Base-by-base conservation (phyloP, 148 eudicot genomes). In the Arctostaphylos glauca region DNA sequence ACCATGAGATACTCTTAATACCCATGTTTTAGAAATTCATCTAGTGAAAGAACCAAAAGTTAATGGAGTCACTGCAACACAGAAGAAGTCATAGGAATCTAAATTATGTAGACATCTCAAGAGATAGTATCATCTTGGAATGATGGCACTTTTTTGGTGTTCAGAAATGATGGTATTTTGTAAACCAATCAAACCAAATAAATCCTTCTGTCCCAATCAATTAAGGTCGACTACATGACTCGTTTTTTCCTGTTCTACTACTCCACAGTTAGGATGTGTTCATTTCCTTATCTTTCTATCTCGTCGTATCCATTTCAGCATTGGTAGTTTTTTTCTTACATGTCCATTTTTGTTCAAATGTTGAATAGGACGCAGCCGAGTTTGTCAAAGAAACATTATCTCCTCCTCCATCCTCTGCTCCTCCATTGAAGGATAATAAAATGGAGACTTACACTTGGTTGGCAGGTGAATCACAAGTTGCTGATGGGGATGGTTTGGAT, bases 391-490 rank as follows among this genome's bases (percentile, higher is more conserved):
- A 76, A 38, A 80, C 58, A 79, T 31, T 31, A 31, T 56, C 46
- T 72, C 68, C 58, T 81, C 67, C 83, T 84, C 77, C 84, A 67
- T 25, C 90, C 62, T 72, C 86, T 70, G 58, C 78, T 58, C 76
- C 83, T 71, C 86, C 80, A 19, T 48, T 80, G 16, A 73, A 64
- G 84, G 38, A 31, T 31, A 87, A 83, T 41, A 66, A 79, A 38
- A 25, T 44, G 46, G 83, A 91, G 67, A 78, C 56, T 31, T 76
- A 75, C 47, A 74, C 67, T 56, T 79, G 74, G 82, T 84, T 87
- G 84, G 96, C 91, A 55, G 92, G 90, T 53, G 90, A 90, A 82
- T 89, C 94, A 73, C 90, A 90, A 85, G 90, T 90, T 77, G 64
- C 82, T 9, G 87, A 89, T 67, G 60, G 52, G 3, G 68, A 83